Evolutionary conservation across 2,329 filamentous ascomycete species (phyloP).

Genomic region (Hymenoscyphus linearis): DNA sequence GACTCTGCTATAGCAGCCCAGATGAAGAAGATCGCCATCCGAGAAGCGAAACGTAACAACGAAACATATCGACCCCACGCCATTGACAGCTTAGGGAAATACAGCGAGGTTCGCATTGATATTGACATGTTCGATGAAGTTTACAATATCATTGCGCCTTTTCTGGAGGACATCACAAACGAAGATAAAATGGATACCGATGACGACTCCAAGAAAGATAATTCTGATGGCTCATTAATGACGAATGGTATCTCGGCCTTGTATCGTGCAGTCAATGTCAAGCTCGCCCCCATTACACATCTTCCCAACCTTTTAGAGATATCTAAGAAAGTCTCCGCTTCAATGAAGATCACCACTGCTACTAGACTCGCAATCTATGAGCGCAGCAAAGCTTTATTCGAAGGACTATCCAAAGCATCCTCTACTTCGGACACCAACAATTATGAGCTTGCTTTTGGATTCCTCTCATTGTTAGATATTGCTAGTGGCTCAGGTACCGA

Average conservation of each 20-base stretch:
- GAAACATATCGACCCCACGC: slow-evolving; percentile 74
- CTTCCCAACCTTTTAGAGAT: slow-evolving; percentile 26
- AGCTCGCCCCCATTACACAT: slow-evolving; percentile 20
- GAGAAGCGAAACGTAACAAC: slow-evolving; percentile 91
- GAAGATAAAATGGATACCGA: slow-evolving; percentile 60
- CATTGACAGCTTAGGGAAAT: slow-evolving; percentile 65
- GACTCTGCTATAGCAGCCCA: slow-evolving; percentile 51
- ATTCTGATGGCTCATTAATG: slow-evolving; percentile 26
- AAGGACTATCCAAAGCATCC: slow-evolving; percentile 25
- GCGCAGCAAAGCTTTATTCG: slow-evolving; percentile 27
- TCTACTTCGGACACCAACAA: slow-evolving; percentile 14
- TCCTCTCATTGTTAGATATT: slow-evolving; percentile 28
- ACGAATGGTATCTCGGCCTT: slow-evolving; percentile 30
- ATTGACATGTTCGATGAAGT: slow-evolving; percentile 66
- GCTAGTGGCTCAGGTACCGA: slow-evolving; percentile 30
- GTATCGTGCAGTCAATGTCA: slow-evolving; percentile 30
- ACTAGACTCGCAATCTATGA: slow-evolving; percentile 30
- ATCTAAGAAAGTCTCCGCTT: slow-evolving; percentile 21
- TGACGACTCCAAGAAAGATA: slow-evolving; percentile 24
- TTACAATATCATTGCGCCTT: slow-evolving; percentile 54
- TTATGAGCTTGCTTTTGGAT: slow-evolving; percentile 22
- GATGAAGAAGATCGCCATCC: slow-evolving; percentile 73
- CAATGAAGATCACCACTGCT: slow-evolving; percentile 27
- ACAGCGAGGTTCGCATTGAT: slow-evolving; percentile 63
- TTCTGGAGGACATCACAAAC: slow-evolving; percentile 53